Conservation (phyloP, 2,329 filamentous ascomycete species). For the Aschersonia sp. region DNA sequence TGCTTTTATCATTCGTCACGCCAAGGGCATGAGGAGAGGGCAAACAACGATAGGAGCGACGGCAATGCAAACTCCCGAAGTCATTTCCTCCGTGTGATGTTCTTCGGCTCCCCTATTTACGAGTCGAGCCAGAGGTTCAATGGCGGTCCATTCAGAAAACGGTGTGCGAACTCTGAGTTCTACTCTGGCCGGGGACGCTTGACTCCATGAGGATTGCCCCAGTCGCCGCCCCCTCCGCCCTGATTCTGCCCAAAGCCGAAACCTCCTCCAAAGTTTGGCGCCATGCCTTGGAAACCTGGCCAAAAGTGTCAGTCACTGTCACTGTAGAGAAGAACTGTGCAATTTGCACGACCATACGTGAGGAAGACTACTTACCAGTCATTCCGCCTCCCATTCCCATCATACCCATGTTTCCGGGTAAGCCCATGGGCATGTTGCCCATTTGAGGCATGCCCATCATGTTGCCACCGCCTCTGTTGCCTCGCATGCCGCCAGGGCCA, state of each 20-base stretch:
- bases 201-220: conserved; percentile 69
- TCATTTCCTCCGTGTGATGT: neutral
- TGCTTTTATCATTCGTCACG: no score
- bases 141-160: no score
- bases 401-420: conserved; percentile 41
- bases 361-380: conserved; percentile 15
- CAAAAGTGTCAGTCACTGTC: no score
- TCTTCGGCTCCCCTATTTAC: neutral
- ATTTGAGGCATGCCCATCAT: conserved; percentile 35
- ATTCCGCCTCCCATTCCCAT: conserved; percentile 34
- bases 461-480: conserved; percentile 34
- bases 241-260: conserved; percentile 48
- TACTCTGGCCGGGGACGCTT: conserved; percentile 66
- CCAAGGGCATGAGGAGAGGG: no score
- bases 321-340: no score
- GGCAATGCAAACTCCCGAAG: no score
- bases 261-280: conserved; percentile 56
- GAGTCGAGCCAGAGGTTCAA: no score
- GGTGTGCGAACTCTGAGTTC: neutral
- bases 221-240: conserved; percentile 35
- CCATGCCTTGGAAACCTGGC: conserved; percentile 52
- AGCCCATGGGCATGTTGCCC: conserved; percentile 37
- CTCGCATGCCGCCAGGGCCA: conserved; percentile 32
- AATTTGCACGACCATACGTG: no score
- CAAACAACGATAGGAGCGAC: no score